A percentile compares a stretch with the other conserved stretches of the same genome.
Evolutionary conservation across 2,329 filamentous ascomycete species (phyloP).

Genomic region (Fusarium tanahbumbuense): DNA sequence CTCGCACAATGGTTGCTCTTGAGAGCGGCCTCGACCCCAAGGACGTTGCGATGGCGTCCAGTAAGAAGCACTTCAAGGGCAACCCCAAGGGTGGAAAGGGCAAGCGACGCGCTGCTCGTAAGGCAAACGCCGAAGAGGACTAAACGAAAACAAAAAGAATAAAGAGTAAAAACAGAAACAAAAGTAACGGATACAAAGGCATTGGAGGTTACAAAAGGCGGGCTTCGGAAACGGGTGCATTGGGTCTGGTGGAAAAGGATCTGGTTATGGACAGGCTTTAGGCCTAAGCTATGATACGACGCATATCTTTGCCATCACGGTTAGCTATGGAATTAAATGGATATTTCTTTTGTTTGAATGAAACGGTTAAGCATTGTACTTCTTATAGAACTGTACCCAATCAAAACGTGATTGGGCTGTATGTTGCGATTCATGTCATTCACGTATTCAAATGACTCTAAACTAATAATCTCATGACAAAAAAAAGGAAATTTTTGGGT

Average conservation of each 20-base stretch:
- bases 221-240: conserved; percentile 59
- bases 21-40: conserved; percentile 87
- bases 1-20: conserved; percentile 81
- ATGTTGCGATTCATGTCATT: not conserved
- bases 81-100: conserved; percentile 70
- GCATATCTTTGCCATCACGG: conserved; percentile 26
- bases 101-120: conserved; percentile 51
- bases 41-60: conserved; percentile 72
- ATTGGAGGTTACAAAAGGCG: conserved; percentile 56
- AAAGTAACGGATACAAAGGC: conserved; percentile 54
- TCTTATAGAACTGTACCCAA: not conserved
- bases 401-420: not conserved
- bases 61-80: conserved; percentile 97
- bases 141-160: conserved; percentile 50
- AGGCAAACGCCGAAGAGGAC: conserved; percentile 37
- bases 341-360: conserved; percentile 35
- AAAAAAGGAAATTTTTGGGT: conserved; percentile 49
- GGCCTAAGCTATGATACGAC: conserved; percentile 33
- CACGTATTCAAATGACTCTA: conserved; percentile 16
- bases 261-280: conserved; percentile 29
- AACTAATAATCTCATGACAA: conserved; percentile 22
- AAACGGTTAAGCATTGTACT: not conserved
- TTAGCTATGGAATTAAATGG: conserved; percentile 36
- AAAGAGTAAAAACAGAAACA: conserved; percentile 58
- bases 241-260: conserved; percentile 36